Evolutionary conservation across 345 rosid species (phyloP).

Genomic region (Aquilaria yunnanensis): DNA sequence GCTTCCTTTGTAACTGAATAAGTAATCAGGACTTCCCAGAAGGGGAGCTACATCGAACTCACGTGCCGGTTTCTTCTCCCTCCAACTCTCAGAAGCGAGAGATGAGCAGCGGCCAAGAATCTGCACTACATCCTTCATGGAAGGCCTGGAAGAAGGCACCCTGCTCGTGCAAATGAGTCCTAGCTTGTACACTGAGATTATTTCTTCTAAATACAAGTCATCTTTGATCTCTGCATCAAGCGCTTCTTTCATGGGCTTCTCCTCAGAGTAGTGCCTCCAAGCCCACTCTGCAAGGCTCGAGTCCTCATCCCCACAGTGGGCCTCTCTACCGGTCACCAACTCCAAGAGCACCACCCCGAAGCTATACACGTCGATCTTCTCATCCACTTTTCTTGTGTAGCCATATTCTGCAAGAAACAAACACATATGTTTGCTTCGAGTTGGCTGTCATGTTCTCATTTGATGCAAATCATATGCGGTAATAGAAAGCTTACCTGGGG

Average conservation of each 20-base stretch:
- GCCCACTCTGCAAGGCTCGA: slow-evolving; percentile 87
- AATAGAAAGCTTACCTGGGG: slow-evolving; percentile 55
- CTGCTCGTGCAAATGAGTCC: slow-evolving; percentile 64
- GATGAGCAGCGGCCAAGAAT: slow-evolving; percentile 30
- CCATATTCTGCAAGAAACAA: slow-evolving; percentile 50
- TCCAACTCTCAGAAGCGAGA: slow-evolving; percentile 20
- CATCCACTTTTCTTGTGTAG: slow-evolving; percentile 68
- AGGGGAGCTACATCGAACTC: slow-evolving; percentile 35
- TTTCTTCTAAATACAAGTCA: slow-evolving; percentile 36
- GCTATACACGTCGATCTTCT: slow-evolving; percentile 83
- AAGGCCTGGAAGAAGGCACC: slow-evolving; percentile 53
- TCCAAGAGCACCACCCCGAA: slow-evolving; percentile 90
- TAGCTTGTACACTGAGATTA: slow-evolving; percentile 55
- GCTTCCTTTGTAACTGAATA: slow-evolving; percentile 19
- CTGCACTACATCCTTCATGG: slow-evolving; percentile 72
- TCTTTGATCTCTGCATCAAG: slow-evolving; percentile 57
- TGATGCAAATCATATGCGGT: neutral
- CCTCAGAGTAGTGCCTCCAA: slow-evolving; percentile 53
- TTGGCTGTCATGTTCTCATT: neutral
- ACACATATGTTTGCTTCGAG: neutral
- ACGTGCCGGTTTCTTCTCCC: slow-evolving; percentile 4
- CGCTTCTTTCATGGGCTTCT: slow-evolving; percentile 34
- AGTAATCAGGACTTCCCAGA: slow-evolving; percentile 25
- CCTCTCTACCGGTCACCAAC: slow-evolving; percentile 73
- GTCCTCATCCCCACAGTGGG: slow-evolving; percentile 55